Base-by-base conservation (phyloP, 2,329 filamentous ascomycete genomes). In the Fusarium sacchari region DNA sequence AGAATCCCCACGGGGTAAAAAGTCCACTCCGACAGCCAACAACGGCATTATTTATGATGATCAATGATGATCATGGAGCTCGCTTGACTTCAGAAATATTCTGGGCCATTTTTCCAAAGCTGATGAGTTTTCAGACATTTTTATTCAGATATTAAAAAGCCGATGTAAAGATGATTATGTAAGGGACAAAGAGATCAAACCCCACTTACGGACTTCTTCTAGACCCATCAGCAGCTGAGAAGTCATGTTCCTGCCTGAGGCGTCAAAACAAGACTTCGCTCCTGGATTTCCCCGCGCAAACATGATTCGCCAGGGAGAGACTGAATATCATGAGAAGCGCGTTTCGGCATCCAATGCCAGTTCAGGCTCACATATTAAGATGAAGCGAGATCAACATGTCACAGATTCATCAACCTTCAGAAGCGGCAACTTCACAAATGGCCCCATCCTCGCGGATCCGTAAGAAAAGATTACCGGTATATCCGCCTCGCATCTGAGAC, bases 381-480 rank as follows among this genome's bases (percentile, higher is more conserved):
- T 52, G 37, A 26, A 20, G 7, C 14, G 22, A 50, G 2, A 36
- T 36, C 49, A 36, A 5, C n/a, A 36, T 58, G 42, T 37, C 28
- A 13, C 22, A 32, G 15, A 30, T 22, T 32, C 26, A 6, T 30
- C 28, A 18, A 11, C 22, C 22, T 20, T 22, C 18, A 14, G 34
- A 28, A 9, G 42, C 1, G 11, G 7, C 1, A 9, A 22, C 36
- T 5, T 12, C 12, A 3, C 64, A 44, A 26, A 30, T 24, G 4
- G 13, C 22, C 3, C 32, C n/a, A 11, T 32, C 37, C 11, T 32
- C 50, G 11, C 66, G 58, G 20, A 32, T 39, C 26, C 66, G 66
- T 30, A 69, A 69, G 28, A 64, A 58, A 15, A 39, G 66, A 17
- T 69, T 69, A 36, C 65, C 66, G 44, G 66, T 69, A 69, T 17